A percentile compares a stretch with the other conserved stretches of the same genome.
phyloP scores from a whole-genome alignment of 2,329 filamentous ascomycete species.

The Ophidiomyces ophidiicola region DNA sequence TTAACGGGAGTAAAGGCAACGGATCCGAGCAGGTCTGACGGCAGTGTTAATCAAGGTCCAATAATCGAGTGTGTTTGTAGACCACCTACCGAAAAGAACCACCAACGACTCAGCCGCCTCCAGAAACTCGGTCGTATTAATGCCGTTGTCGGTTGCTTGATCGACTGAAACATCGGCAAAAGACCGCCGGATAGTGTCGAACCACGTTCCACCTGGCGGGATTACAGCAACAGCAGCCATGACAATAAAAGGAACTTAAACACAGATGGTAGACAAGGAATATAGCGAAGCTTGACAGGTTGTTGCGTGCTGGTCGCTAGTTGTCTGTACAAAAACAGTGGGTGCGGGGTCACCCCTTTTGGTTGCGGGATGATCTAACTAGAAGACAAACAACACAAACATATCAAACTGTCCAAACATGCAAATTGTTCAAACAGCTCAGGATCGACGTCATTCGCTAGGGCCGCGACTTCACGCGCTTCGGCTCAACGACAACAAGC shows the following conservation, averaged over 20 bases:
- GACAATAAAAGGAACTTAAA: slow-evolving; percentile 18
- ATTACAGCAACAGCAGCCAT: slow-evolving; percentile 43
- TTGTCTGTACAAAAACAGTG: neutral
- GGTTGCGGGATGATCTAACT: neutral
- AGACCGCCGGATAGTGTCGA: slow-evolving; percentile 71
- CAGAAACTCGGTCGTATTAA: slow-evolving; percentile 77
- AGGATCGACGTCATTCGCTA: too few relatives aligned
- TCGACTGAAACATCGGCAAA: slow-evolving; percentile 75
- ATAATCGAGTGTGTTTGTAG: neutral
- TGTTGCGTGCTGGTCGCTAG: neutral
- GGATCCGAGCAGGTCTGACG: slow-evolving; percentile 46
- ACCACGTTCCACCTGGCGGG: slow-evolving; percentile 62
- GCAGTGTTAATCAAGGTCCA: neutral
- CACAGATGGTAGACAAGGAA: slow-evolving; percentile 8
- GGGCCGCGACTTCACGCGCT: too few relatives aligned
- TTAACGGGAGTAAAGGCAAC: slow-evolving; percentile 84
- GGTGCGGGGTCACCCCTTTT: neutral
- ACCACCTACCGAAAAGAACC: slow-evolving; percentile 62
- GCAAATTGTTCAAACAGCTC: too few relatives aligned
- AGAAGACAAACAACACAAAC: slow-evolving; percentile 19
- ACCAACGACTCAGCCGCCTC: slow-evolving; percentile 79
- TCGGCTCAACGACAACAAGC: too few relatives aligned
- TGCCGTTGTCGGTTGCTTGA: slow-evolving; percentile 58
- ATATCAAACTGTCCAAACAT: neutral
- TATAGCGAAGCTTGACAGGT: neutral